A percentile compares a stretch with the other conserved stretches of the same genome.
Evolutionary conservation across 352 stramenopile genomes (phyloP).

Genomic region (Phytopythium litorale): DNA sequence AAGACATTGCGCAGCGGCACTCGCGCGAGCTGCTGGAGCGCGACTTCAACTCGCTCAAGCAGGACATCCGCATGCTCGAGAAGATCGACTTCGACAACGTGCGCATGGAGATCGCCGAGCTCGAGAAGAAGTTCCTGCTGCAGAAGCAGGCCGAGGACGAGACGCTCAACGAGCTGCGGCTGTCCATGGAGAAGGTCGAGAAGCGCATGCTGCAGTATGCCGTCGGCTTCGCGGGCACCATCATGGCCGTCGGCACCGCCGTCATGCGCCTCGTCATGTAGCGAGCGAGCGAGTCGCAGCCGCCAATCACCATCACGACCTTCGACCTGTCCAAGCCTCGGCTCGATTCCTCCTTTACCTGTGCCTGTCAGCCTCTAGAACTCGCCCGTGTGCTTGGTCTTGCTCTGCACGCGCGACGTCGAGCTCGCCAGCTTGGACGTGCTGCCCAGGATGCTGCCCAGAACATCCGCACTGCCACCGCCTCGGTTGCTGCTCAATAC

Average conservation of each 20-base stretch:
- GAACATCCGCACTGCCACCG: constrained; percentile 22
- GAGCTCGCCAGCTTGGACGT: constrained; percentile 54
- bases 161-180: constrained; percentile 78
- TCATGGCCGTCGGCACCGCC: constrained; percentile 80
- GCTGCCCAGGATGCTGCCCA: constrained; percentile 66
- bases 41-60: constrained; percentile 89
- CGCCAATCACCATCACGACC: neutral
- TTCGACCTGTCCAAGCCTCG: neutral
- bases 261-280: constrained; percentile 75
- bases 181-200: constrained; percentile 89
- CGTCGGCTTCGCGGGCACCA: constrained; percentile 83
- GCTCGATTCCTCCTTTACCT: neutral
- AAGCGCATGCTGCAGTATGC: constrained; percentile 89
- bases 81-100: constrained; percentile 91
- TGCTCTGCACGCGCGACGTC: constrained; percentile 64
- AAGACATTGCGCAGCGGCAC: constrained; percentile 87
- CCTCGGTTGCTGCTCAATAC: constrained; percentile 3
- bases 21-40: constrained; percentile 84
- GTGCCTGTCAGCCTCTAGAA: constrained; percentile 14
- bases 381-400: constrained; percentile 33
- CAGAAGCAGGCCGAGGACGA: constrained; percentile 88
- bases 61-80: constrained; percentile 89
- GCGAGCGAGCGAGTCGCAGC: neutral
- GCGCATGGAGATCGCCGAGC: constrained; percentile 81
- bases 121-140: constrained; percentile 88